Evolutionary conservation across 1,284 basidiomycete species (phyloP).

Genomic region (Boletus semigastroideus): DNA sequence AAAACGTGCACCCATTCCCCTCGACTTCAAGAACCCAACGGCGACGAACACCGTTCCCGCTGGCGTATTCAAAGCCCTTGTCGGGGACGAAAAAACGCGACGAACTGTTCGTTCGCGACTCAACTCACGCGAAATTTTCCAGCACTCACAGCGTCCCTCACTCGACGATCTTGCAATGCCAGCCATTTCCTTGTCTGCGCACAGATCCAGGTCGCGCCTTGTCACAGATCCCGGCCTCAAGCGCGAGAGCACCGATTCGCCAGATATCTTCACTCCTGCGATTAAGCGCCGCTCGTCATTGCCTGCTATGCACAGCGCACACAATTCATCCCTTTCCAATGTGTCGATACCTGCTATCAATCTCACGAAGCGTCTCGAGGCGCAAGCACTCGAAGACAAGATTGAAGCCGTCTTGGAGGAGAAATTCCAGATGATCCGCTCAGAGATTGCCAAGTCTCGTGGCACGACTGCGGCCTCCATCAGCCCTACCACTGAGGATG

Average conservation of each 20-base stretch:
- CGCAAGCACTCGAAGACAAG: constrained; percentile 57
- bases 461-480: constrained; percentile 28
- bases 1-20: constrained; percentile 73
- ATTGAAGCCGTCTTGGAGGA: constrained; percentile 64
- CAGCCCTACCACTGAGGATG: constrained; percentile 51
- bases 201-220: constrained; percentile 49
- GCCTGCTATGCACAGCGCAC: constrained; percentile 50
- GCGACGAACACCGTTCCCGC: constrained; percentile 78
- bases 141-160: constrained; percentile 63
- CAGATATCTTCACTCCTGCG: constrained; percentile 53
- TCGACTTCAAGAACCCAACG: constrained; percentile 76
- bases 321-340: constrained; percentile 41
- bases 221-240: constrained; percentile 53
- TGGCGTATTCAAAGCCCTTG: constrained; percentile 77
- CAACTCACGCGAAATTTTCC: constrained; percentile 61
- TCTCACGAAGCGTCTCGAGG: constrained; percentile 55
- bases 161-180: constrained; percentile 73
- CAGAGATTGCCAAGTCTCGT: constrained; percentile 37
- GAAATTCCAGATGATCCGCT: constrained; percentile 55
- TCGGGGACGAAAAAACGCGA: constrained; percentile 63
- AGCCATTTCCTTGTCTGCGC: constrained; percentile 56
- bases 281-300: constrained; percentile 58
- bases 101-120: constrained; percentile 70
- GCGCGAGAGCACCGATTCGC: constrained; percentile 26
- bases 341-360: constrained; percentile 49